Evolutionary conservation across 1,284 basidiomycete species (phyloP), one percentile per base, ranked within the genome.

Genomic region (Termitomyces sp.): DNA sequence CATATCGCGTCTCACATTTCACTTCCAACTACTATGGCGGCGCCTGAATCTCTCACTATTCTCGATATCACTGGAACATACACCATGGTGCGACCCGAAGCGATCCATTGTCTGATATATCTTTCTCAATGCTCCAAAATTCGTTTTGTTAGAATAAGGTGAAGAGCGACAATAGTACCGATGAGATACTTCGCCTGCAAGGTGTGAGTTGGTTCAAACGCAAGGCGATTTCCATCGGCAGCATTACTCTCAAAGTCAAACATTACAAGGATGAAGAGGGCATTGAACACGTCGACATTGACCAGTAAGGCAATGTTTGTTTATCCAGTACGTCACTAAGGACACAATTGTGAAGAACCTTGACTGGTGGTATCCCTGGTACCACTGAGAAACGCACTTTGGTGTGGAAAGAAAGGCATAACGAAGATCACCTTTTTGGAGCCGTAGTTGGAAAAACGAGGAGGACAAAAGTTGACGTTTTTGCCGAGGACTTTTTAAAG

Each of bases 191-290:
- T 28, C 62, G 66, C 34, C 72, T 83, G 15, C 85, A 87, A 65
- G 85, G 84, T 40, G 73, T 87, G 17, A 64, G 80, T 53, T 87
- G 83, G 83, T 58, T 80, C 21, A 83, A 72, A 57, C 78, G 85
- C 59, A 82, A 76, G 61, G 75, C 76, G 26, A 85, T 87, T 61
- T 50, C 59, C 5, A 30, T 71, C 19, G 79, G 75, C 24, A 83
- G 79, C 4, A 60, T 87, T 39, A 83, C 80, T 34, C 73, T 86
- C 44, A 62, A 62, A 45, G 66, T 85, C 61, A 83, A 79, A 49
- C 85, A 88, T 64, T 82, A 76, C 71, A 83, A 77, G 60, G 78
- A 81, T 52, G 80, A 78, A 10, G 65, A 66, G 4, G 76, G 72
- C 21, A 63, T 78, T 17, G 85, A 88, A 65, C 78, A 76, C 62